Percentiles rank a stretch among this genome's conserved stretches.
Evolutionary conservation across 129 eudicot genomes (phyloP).

Genomic region (Pulicaria dysenterica): DNA sequence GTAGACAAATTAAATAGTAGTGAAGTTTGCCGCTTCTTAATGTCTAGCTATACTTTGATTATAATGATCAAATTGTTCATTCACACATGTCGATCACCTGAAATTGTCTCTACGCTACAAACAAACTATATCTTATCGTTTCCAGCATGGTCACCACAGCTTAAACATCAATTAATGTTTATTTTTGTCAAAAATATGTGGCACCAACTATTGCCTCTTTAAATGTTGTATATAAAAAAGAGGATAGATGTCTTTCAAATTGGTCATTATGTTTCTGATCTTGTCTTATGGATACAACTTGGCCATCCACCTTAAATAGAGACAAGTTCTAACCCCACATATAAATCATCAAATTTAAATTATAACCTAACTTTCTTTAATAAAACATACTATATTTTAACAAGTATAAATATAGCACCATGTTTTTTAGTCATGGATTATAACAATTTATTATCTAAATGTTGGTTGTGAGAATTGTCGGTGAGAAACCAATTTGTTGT

Average conservation of each 20-base stretch:
- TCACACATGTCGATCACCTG: conserved; percentile 17
- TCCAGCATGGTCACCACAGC: conserved; percentile 24
- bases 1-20: too few relatives aligned
- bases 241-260: conserved; percentile 33
- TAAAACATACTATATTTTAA: neutral
- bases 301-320: conserved; percentile 34
- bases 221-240: conserved; percentile 33
- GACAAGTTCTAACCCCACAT: conserved; percentile 36
- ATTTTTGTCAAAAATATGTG: conserved; percentile 22
- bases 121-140: conserved; percentile 33
- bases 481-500: too few relatives aligned
- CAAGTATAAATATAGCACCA: neutral
- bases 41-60: neutral
- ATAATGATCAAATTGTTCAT: conserved; percentile 14
- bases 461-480: too few relatives aligned
- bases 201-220: conserved; percentile 23
- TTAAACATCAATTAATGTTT: conserved; percentile 26
- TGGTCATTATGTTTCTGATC: conserved; percentile 45
- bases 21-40: neutral
- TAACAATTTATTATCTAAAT: too few relatives aligned
- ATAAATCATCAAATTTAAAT: conserved; percentile 19
- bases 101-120: conserved; percentile 17
- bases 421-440: too few relatives aligned
- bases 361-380: neutral
- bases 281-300: conserved; percentile 41